Percentiles rank a stretch among this genome's conserved stretches.
Conservation (phyloP, 2,329 filamentous ascomycete genomes). For the Scopulariopsis brevicaulis region DNA sequence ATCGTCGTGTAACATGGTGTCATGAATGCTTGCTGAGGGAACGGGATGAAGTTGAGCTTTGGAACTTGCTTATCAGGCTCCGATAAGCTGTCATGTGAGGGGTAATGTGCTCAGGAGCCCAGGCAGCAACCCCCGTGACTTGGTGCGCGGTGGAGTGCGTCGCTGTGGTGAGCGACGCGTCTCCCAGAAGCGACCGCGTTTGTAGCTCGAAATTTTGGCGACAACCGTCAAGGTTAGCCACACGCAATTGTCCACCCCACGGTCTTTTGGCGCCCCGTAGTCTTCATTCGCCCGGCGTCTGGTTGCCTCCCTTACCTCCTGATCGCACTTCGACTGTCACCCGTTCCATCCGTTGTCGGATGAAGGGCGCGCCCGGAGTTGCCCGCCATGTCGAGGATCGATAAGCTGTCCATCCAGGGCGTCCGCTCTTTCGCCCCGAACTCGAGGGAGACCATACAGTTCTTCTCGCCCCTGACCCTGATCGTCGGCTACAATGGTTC, state of each 20-base stretch:
- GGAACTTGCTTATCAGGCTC: background rate
- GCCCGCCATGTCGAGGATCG: conserved; percentile 61
- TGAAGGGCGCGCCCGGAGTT: background rate
- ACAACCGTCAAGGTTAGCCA: background rate
- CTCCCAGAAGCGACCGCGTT: background rate
- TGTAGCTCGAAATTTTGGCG: background rate
- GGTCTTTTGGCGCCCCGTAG: background rate
- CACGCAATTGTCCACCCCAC: background rate
- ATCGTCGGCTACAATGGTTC: conserved; percentile 98
- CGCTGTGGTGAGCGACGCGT: background rate
- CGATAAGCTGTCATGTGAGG: background rate
- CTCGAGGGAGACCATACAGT: conserved; percentile 67
- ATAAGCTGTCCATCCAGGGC: conserved; percentile 78
- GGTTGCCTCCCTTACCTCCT: background rate
- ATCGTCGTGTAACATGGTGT: background rate
- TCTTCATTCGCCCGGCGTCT: background rate
- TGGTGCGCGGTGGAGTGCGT: background rate
- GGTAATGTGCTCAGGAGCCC: background rate
- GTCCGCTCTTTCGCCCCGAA: conserved; percentile 75
- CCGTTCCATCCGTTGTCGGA: background rate
- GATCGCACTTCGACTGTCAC: background rate
- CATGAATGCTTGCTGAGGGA: background rate
- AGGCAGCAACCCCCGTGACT: background rate
- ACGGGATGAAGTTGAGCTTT: background rate
- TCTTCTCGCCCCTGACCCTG: conserved; percentile 82